Conservation (phyloP, 768 basidiomycete genomes). For the Tylopilus cervinicoccineus region DNA sequence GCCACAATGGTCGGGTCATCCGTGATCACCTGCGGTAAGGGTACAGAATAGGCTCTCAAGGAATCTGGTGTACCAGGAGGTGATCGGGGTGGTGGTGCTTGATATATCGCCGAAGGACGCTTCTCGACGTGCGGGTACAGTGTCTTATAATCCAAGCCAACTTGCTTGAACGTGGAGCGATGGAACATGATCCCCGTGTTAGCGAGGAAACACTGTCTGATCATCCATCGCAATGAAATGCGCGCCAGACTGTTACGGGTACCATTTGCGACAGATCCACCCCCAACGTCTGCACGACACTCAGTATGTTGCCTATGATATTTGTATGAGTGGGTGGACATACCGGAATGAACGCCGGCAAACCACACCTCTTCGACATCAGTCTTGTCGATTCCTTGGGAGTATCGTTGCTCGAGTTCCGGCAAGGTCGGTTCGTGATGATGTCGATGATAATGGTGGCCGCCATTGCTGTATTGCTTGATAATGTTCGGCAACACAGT, state of each 20-base stretch:
- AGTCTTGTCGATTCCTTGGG: slow-evolving; percentile 40
- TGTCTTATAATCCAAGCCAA: slow-evolving; percentile 45
- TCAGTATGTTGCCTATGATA: not conserved
- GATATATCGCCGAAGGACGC: slow-evolving; percentile 38
- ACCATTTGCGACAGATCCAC: slow-evolving; percentile 60
- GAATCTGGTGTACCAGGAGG: slow-evolving; percentile 10
- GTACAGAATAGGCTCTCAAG: slow-evolving; percentile 4
- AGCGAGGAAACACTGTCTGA: slow-evolving; percentile 58
- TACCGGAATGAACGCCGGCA: slow-evolving; percentile 69
- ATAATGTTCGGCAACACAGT: not conserved
- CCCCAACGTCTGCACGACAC: slow-evolving; percentile 60
- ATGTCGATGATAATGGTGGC: slow-evolving; percentile 1
- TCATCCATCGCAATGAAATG: slow-evolving; percentile 76
- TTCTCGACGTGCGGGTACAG: slow-evolving; percentile 42
- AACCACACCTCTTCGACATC: slow-evolving; percentile 82
- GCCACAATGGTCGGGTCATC: slow-evolving; percentile 14
- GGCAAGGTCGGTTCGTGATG: slow-evolving; percentile 7
- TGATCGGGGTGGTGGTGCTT: slow-evolving; percentile 17
- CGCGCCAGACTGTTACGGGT: slow-evolving; percentile 59
- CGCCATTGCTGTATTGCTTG: slow-evolving; percentile 2
- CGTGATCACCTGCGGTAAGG: slow-evolving; percentile 16
- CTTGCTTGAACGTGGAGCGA: slow-evolving; percentile 35
- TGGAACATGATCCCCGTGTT: slow-evolving; percentile 59
- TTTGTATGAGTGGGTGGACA: slow-evolving; percentile 11
- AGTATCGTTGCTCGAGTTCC: slow-evolving; percentile 41